Evolutionary conservation across 2,329 filamentous ascomycete species (phyloP), one percentile per base, ranked within the genome.

Genomic region (Alternaria dauci): DNA sequence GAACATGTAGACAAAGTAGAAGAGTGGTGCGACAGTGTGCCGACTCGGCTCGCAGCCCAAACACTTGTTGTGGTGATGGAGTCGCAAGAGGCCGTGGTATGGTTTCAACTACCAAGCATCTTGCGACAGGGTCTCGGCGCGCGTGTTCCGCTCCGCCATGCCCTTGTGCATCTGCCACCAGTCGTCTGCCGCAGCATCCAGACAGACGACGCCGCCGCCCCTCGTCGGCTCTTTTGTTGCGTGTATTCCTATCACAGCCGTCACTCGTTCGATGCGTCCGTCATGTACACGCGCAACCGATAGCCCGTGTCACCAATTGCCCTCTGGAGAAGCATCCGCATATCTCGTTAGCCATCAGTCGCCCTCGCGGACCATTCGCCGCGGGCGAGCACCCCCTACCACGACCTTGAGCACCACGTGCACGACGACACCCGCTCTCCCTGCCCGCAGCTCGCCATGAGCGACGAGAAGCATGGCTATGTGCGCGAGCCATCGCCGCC

Each of bases 1-100:
- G 67, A 86, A 85, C 71, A 88, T 87, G 77, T 88, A 84, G 76
- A 63, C 8, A 46, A 30, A 6, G 18, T 43, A n/a, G 38, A 43
- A 26, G 47, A n/a, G 7, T 55, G 16, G 52, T 55, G 36, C 44
- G 34, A 42, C 36, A 38, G 1, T 20, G 16, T 30, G 23, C n/a
- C 44, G 20, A 25, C 26, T 18, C 28, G 8, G 1, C 34, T 41
- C 23, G 6, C 46, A 44, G 50, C 53, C 57, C 61, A 62, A 59
- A 64, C 63, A 44, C 38, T 51, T 56, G 50, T n/a, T 5, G 61
- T 39, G 61, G 55, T 55, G 43, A 44, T 50, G 46, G 18, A 14
- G 46, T 62, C 34, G 56, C 43, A 36, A 46, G 30, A 34, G 54
- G 16, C 23, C 1, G 46, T 8, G 4, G 46, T 14, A 26, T 25